Evolutionary conservation across 140 eudicot genomes (phyloP).

Genomic region (Erigeron philadelphicus): DNA sequence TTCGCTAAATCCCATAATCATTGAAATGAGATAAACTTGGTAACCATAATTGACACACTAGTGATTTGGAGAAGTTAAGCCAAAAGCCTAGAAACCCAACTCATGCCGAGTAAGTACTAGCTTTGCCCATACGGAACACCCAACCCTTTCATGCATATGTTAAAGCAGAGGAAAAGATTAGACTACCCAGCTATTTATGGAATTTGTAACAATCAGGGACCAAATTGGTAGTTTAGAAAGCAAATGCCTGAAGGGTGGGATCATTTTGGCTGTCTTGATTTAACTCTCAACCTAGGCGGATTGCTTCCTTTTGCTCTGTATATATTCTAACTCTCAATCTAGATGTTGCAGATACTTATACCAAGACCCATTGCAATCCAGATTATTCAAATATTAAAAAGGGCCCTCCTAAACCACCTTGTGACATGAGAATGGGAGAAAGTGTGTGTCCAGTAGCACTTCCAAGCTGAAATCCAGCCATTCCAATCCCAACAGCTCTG

Average conservation of each 20-base stretch:
- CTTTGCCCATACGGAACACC: not conserved
- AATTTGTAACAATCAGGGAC: conserved; percentile 86
- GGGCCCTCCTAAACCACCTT: conserved; percentile 90
- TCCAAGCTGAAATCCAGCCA: conserved; percentile 99
- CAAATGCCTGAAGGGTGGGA: conserved; percentile 81
- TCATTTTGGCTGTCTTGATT: conserved; percentile 39
- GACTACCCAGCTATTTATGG: conserved; percentile 98
- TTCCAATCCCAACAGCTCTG: conserved; percentile 91
- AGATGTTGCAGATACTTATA: conserved; percentile 90
- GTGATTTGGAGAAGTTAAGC: not conserved
- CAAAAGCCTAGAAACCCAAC: not conserved
- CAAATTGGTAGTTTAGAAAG: conserved; percentile 93
- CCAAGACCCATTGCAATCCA: conserved; percentile 90
- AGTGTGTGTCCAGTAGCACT: conserved; percentile 95
- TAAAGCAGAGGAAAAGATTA: conserved; percentile 22
- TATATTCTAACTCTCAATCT: conserved; percentile 70
- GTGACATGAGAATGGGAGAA: conserved; percentile 95
- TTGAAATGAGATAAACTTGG: not conserved
- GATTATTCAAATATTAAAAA: conserved; percentile 86
- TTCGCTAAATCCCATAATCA: not conserved
- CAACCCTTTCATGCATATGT: not conserved
- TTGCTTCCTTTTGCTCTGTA: conserved; percentile 44
- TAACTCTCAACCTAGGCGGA: conserved; percentile 34
- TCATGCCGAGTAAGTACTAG: not conserved
- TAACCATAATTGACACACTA: not conserved